phyloP scores from a whole-genome alignment of 805 yeast genomes.

The Yamadazyma kitorensis region DNA sequence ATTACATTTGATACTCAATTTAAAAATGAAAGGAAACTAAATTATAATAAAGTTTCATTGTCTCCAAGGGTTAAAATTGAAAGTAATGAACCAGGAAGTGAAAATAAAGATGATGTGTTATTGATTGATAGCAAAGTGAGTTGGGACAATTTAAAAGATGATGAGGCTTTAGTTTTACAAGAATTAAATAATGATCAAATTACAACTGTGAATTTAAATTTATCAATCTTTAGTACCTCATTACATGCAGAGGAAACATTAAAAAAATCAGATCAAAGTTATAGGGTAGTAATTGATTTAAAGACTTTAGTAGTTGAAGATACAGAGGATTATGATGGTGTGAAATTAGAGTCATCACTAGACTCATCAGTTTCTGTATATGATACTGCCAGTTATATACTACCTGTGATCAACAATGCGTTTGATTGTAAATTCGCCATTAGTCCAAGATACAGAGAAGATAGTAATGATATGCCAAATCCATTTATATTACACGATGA shows the following conservation, averaged over 20 bases:
- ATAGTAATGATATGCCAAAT: conserved; percentile 32
- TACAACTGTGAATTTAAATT: conserved; percentile 13
- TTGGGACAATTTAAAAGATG: conserved; percentile 40
- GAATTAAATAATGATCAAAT: conserved; percentile 10
- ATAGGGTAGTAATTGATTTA: conserved; percentile 19
- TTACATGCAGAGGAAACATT: conserved; percentile 10
- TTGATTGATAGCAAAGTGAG: conserved; percentile 17
- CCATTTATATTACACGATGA: conserved; percentile 28
- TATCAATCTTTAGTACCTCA: conserved; percentile 22
- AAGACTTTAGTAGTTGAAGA: conserved; percentile 22
- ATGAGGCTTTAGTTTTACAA: conserved; percentile 29
- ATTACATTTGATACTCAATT: conserved; percentile 20
- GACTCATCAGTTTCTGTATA: conserved; percentile 17
- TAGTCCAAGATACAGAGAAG: conserved; percentile 26
- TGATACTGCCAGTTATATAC: conserved; percentile 18
- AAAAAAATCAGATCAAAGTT: conserved; percentile 10
- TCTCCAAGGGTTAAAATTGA: conserved; percentile 19
- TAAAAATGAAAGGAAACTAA: conserved; percentile 12
- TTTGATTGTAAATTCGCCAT: conserved; percentile 22
- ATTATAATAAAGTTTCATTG: conserved; percentile 19
- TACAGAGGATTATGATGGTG: conserved; percentile 15
- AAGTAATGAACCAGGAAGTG: neutral
- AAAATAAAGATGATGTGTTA: conserved; percentile 1
- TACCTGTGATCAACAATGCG: conserved; percentile 24
- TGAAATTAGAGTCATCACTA: conserved; percentile 7